Conservation (phyloP, 1,284 basidiomycete species). For the Puccinia horiana region DNA sequence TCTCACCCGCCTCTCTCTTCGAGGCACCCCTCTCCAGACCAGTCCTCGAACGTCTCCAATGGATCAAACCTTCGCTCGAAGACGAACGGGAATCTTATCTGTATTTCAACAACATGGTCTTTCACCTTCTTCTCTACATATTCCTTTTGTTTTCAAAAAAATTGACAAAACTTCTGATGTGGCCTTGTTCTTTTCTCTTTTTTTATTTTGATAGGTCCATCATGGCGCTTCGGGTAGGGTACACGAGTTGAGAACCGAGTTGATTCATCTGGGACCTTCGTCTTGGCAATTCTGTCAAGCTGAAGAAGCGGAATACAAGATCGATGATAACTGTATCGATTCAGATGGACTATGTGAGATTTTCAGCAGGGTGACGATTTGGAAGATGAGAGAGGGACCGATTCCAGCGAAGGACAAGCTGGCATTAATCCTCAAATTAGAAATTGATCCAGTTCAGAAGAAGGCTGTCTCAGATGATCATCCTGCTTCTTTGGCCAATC, state of each 20-base stretch:
- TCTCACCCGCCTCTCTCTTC: conserved; percentile 4
- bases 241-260: background rate
- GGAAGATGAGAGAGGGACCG: background rate
- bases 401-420: background rate
- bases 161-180: too few species aligned
- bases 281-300: background rate
- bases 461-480: background rate
- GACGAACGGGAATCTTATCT: conserved; percentile 5
- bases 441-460: background rate
- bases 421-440: conserved; percentile 13
- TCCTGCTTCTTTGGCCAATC: background rate
- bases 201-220: background rate
- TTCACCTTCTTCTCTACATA: background rate
- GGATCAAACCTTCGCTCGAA: conserved; percentile 5
- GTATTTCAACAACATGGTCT: conserved; percentile 32
- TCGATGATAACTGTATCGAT: background rate
- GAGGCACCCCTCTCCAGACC: background rate
- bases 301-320: background rate
- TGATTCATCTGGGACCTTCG: background rate
- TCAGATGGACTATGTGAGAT: conserved; percentile 2
- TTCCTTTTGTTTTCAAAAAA: too few species aligned
- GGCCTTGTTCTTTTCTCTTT: background rate
- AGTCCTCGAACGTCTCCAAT: conserved; percentile 16
- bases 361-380: conserved; percentile 1
- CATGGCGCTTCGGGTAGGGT: conserved; percentile 11